Evolutionary conservation across 805 yeast species (phyloP), one percentile per base, ranked within the genome.

Genomic region (Candida sanyiensis): DNA sequence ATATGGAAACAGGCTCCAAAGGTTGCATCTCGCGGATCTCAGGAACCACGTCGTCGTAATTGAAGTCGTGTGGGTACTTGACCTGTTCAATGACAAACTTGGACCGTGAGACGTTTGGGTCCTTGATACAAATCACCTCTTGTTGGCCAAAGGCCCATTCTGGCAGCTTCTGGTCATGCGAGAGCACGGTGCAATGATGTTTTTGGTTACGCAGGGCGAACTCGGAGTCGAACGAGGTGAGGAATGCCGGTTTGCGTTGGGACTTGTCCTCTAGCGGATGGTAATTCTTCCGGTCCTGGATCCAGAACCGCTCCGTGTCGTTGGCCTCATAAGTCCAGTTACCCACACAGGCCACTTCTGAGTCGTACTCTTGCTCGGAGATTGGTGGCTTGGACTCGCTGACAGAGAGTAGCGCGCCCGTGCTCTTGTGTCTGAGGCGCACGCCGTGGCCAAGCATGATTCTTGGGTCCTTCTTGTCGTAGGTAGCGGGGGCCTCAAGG

Each of bases 341-440:
- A 5, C 90, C 93, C 40, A 77, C 66, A 46, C 86, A 77, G 20
- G 85, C 73, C 1, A 88, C 95, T 59, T 88, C 95, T 47, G 72
- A 74, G 54, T 88, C 81, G 60, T 90, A 89, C 40, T 93, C 97
- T 53, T 86, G 93, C 55, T 86, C 95, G 8, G 90, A 75, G 20
- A 88, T 75, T 8, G 96, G 96, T 3, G 97, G 96, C 44, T 89
- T 76, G 36, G 73, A 65, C 2, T 58, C 47, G 44, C 84, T 83
- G 17, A 87, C 83, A 47, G 79, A 79, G 37, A 93, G 61, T 33
- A 83, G 75, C 45, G 77, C 76, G 12, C 80, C 74, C 1, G 97
- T 83, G 2, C 51, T 44, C 42, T 69, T 68, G 58, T 93, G 97
- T 64, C 74, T 76, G n/a, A 93, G 57, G 42, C 82, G 69, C 16